These are phyloP conservation scores for Ceratobasidium sp. DNA, from an alignment of 1,284 basidiomycete species.

Conservation along the genomic window DNA sequence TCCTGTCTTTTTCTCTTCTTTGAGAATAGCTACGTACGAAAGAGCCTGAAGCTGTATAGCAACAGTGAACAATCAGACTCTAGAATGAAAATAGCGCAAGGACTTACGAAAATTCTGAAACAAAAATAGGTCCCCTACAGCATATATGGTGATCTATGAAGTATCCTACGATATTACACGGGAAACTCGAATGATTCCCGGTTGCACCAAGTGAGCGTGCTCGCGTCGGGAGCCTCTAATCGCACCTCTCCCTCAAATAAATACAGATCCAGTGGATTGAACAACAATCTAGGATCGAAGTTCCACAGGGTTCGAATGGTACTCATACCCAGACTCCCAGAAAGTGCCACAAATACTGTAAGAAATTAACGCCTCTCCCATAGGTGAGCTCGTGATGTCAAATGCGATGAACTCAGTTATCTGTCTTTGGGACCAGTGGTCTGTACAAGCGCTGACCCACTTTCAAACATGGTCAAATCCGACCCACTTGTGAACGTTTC, in stretches of 20 bases:
- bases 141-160: no score
- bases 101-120: no score
- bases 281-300: constrained; percentile 52
- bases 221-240: neutral
- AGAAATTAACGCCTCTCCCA: constrained; percentile 50
- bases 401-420: constrained; percentile 55
- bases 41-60: no score
- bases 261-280: neutral
- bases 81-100: no score
- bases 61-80: no score
- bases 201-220: neutral
- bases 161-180: no score
- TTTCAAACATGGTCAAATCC: no score
- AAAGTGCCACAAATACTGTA: constrained; percentile 59
- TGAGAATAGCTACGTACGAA: no score
- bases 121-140: no score
- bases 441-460: constrained; percentile 53
- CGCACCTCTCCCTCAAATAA: neutral
- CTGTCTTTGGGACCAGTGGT: constrained; percentile 47
- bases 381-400: constrained; percentile 56
- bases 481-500: no score
- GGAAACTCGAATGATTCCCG: no score
- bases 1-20: no score
- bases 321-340: constrained; percentile 54
- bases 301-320: constrained; percentile 55